Conservation (phyloP, 1,284 basidiomycete species). For the Peniophora sp. region DNA sequence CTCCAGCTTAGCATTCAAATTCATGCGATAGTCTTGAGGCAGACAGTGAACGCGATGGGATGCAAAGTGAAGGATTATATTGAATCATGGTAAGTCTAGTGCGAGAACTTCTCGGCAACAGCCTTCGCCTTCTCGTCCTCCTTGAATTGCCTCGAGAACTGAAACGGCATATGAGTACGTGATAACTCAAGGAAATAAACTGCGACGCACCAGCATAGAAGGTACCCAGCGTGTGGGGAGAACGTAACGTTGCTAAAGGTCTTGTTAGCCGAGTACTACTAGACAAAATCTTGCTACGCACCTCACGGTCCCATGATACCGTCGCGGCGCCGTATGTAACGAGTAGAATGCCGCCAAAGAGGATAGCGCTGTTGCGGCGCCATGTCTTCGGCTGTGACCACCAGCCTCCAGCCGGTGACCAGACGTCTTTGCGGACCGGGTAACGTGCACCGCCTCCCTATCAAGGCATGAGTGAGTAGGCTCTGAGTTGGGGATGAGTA, state of each 20-base stretch:
- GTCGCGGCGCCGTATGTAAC: constrained; percentile 53
- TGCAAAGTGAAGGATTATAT: too few species aligned
- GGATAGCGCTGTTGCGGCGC: constrained; percentile 59
- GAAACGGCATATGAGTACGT: too few species aligned
- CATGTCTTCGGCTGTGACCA: constrained; percentile 68
- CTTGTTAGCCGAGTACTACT: not conserved
- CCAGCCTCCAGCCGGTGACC: constrained; percentile 71
- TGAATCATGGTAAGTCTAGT: too few species aligned
- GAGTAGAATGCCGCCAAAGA: constrained; percentile 48
- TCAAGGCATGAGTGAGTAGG: not conserved
- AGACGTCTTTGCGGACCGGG: constrained; percentile 65
- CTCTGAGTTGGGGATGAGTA: not conserved
- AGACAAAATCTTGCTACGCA: constrained; percentile 18
- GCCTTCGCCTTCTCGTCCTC: too few species aligned
- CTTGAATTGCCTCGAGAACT: too few species aligned
- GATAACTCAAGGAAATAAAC: too few species aligned
- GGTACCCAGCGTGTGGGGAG: constrained; percentile 51
- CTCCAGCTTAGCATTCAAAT: too few species aligned
- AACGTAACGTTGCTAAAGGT: constrained; percentile 11
- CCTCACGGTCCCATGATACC: constrained; percentile 59
- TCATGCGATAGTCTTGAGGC: too few species aligned
- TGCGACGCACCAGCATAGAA: constrained; percentile 49
- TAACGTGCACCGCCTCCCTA: constrained; percentile 64
- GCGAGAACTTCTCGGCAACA: too few species aligned
- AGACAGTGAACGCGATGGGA: too few species aligned